Evolutionary conservation across 2,329 filamentous ascomycete genomes (phyloP).

Genomic region (Metarhizium guizhouense): DNA sequence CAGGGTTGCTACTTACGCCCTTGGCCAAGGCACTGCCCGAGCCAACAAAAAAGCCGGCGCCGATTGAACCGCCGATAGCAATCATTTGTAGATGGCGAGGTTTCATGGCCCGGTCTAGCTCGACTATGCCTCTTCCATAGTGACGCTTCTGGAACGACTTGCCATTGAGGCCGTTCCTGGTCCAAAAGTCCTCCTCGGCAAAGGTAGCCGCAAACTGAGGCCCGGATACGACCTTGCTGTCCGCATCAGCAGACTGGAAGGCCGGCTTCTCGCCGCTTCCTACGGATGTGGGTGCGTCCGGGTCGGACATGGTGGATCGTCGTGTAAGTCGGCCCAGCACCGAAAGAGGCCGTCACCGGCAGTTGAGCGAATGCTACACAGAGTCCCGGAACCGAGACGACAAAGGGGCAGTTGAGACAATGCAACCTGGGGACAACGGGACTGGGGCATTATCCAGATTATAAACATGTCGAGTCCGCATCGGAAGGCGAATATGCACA

Average conservation of each 20-base stretch:
- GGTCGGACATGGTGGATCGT: conserved; percentile 2
- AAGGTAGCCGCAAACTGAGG: conserved; percentile 9
- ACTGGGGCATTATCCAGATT: neutral
- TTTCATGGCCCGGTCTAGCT: conserved; percentile 41
- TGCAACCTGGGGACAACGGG: neutral
- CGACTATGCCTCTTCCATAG: conserved; percentile 20
- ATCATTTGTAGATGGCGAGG: conserved; percentile 54
- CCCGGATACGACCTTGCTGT: conserved; percentile 4
- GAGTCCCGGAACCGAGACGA: neutral
- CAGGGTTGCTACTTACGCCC: conserved; percentile 30
- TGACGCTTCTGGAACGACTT: conserved; percentile 25
- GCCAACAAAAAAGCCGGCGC: conserved; percentile 55
- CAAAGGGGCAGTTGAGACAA: neutral
- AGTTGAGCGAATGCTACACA: neutral
- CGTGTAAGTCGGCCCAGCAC: neutral
- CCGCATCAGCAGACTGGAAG: conserved; percentile 1
- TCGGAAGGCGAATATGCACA: neutral
- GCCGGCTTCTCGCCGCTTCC: conserved; percentile 6
- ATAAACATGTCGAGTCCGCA: neutral
- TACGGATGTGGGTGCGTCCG: neutral
- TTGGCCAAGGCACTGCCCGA: conserved; percentile 42
- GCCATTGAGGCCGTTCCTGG: conserved; percentile 25
- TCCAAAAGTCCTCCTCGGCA: conserved; percentile 22
- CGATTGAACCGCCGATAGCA: conserved; percentile 52
- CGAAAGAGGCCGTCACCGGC: neutral